Evolutionary conservation across 106 monocot species (phyloP), one percentile per base, ranked within the genome.

Genomic region (Acorus calamus): DNA sequence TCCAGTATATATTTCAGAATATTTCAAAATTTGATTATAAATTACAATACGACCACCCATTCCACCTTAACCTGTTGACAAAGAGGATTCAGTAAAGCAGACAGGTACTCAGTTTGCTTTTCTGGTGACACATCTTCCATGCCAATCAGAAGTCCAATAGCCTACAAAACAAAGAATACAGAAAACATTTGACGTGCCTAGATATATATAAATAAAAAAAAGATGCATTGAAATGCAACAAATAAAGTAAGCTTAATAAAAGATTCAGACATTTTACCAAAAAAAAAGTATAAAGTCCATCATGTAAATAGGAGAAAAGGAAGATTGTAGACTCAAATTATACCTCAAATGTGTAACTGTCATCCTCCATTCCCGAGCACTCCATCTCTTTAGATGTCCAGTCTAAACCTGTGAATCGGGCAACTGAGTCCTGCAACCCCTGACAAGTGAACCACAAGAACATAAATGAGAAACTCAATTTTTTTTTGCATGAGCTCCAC

Each of bases 261-360:
- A 28, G 28, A 28, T 28, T 28, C 28, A 28, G 28, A 28, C 28
- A 0, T 28, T 28, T 0, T 28, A 0, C 28, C 0, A 28, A 28
- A 28, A 28, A 28, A 28, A 28, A 28, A 28, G 28, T 28, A 28
- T 28, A 28, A 28, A 28, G 28, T 1, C 28, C 28, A 28, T 28
- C 28, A 28, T 28, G 28, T 28, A 28, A 28, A 28, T 28, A 28
- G 0, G 28, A 28, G 28, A 0, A 28, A 28, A 28, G 28, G 1
- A 28, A 28, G 28, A 28, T 28, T 28, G 28, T 28, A 28, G 28
- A 28, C 1, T 28, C 28, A 28, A 28, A 28, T 42, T 10, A 48
- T 80, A 94, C 96, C 87, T 91, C 96, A 76, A 96, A 96, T 64
- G 74, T 85, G 63, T 96, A 85, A 73, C 87, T 85, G 14, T 90